Evolutionary conservation across 805 yeast genomes (phyloP).

Genomic region (Debaryomyces maramus): DNA sequence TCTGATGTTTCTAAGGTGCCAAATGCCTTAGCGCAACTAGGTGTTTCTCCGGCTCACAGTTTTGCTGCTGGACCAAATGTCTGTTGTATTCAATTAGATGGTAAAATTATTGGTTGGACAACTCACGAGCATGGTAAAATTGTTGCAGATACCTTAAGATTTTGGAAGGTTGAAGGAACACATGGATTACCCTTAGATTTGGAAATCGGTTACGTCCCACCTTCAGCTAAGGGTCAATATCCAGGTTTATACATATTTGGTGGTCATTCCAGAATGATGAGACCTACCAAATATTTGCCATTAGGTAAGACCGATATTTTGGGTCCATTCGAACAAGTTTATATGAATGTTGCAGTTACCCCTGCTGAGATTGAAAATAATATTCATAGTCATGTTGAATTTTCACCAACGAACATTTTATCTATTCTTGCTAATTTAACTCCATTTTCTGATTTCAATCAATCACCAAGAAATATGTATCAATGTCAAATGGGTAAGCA

Average conservation of each 20-base stretch:
- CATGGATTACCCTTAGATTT: slow-evolving; percentile 80
- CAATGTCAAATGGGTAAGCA: slow-evolving; percentile 99
- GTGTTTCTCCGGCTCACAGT: slow-evolving; percentile 78
- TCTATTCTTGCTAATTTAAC: slow-evolving; percentile 96
- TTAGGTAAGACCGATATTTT: slow-evolving; percentile 79
- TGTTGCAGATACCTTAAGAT: slow-evolving; percentile 86
- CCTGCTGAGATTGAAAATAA: slow-evolving; percentile 84
- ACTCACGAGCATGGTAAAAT: slow-evolving; percentile 83
- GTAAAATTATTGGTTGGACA: slow-evolving; percentile 91
- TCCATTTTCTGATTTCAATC: slow-evolving; percentile 97
- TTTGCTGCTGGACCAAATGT: slow-evolving; percentile 84
- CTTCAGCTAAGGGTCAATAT: slow-evolving; percentile 93
- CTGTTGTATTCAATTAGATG: slow-evolving; percentile 92
- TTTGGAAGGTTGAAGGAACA: slow-evolving; percentile 84
- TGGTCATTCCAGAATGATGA: slow-evolving; percentile 90
- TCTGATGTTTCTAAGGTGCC: slow-evolving; percentile 77
- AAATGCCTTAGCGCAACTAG: slow-evolving; percentile 61
- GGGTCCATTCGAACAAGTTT: slow-evolving; percentile 98
- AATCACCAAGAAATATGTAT: slow-evolving; percentile 99
- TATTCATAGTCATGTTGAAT: slow-evolving; percentile 90
- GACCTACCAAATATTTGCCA: slow-evolving; percentile 93
- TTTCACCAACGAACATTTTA: slow-evolving; percentile 88
- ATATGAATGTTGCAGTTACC: slow-evolving; percentile 93
- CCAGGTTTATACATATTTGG: slow-evolving; percentile 94
- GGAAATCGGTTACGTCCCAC: slow-evolving; percentile 95